A percentile compares a stretch with the other conserved stretches of the same genome.
Conservation (phyloP, 1,284 basidiomycete genomes). For the Xerocomus cyaneibrunnescens region DNA sequence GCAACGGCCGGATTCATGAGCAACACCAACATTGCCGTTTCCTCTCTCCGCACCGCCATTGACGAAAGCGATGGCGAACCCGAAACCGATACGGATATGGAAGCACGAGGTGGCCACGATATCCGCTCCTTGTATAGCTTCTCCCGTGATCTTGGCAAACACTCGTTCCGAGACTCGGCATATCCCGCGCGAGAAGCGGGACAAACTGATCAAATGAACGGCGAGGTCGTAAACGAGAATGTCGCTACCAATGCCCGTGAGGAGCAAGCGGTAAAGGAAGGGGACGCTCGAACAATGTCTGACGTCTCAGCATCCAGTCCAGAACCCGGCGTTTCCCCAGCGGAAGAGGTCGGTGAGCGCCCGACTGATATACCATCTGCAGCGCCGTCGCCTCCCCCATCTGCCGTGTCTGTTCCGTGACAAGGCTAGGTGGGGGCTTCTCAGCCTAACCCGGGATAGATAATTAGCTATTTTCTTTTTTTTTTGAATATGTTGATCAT, state of each 20-base stretch:
- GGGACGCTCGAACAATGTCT: constrained; percentile 13
- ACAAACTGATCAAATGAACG: constrained; percentile 23
- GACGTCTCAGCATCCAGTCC: constrained; percentile 18
- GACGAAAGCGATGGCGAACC: constrained; percentile 38
- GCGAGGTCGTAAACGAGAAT: constrained; percentile 22
- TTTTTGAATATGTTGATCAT: constrained; percentile 39
- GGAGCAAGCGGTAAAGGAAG: constrained; percentile 12
- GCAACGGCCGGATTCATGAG: constrained; percentile 31
- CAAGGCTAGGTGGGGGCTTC: constrained; percentile 1
- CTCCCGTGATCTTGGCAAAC: constrained; percentile 32
- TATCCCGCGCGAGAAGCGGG: constrained; percentile 29
- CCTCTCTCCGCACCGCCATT: constrained; percentile 38
- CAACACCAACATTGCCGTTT: constrained; percentile 40
- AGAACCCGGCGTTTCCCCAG: constrained; percentile 22
- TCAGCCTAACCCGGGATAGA: constrained; percentile 26
- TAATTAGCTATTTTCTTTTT: constrained; percentile 32
- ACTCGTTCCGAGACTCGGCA: constrained; percentile 24
- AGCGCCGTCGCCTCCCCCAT: constrained; percentile 34
- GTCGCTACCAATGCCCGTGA: constrained; percentile 11
- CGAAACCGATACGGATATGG: constrained; percentile 36
- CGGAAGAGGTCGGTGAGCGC: constrained; percentile 25
- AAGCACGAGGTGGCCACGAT: constrained; percentile 27
- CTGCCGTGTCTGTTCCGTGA: constrained; percentile 32
- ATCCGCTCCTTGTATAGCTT: constrained; percentile 38
- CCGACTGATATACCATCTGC: constrained; percentile 27